Evolutionary conservation across 2,329 filamentous ascomycete species (phyloP), one percentile per base, ranked within the genome.

Genomic region (Trichophyton verrucosum): DNA sequence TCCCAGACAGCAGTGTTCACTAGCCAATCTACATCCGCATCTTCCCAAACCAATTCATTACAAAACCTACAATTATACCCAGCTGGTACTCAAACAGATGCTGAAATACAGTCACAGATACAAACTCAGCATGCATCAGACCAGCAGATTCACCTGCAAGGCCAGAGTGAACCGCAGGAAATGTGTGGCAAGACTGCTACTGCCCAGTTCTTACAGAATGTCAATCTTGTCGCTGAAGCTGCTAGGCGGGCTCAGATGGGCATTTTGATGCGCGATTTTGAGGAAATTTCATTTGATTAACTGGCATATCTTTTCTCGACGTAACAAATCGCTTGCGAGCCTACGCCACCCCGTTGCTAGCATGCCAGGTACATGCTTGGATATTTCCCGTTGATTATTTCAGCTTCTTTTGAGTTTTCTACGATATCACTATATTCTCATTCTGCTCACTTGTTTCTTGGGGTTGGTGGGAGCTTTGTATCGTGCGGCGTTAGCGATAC

Each of bases 231-330:
- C 47, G 91, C 91, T 40, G 92, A 97, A 78, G 92, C 92, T 1
- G 92, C 91, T 49, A 96, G 95, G 76, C 81, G 91, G 47, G 92
- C 92, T 8, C 90, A 96, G 75, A 88, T 96, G 80, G 89, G 89
- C 47, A 85, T 91, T 69, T 78, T 96, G 72, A 88, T 91, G 80
- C 82, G 91, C 64, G 92, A 96, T 74, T 81, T 97, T 70, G 90
- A 76, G 64, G 70, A 72, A 42, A 68, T 76, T 59, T 71, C 71
- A 15, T 49, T 63, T 44, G 40, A 59, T n/a, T 59, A 57, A 30
- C 40, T 13, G 8, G 33, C 36, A 17, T 27, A 27, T 57, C 13
- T 3, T 3, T 17, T 36, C 17, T 38, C 27, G 8, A 3, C 17
- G 36, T 17, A 55, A 55, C 36, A 30, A 17, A 33, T 13, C 2